Conservation (phyloP, 2,329 filamentous ascomycete species). For the Huntiella savannae region DNA sequence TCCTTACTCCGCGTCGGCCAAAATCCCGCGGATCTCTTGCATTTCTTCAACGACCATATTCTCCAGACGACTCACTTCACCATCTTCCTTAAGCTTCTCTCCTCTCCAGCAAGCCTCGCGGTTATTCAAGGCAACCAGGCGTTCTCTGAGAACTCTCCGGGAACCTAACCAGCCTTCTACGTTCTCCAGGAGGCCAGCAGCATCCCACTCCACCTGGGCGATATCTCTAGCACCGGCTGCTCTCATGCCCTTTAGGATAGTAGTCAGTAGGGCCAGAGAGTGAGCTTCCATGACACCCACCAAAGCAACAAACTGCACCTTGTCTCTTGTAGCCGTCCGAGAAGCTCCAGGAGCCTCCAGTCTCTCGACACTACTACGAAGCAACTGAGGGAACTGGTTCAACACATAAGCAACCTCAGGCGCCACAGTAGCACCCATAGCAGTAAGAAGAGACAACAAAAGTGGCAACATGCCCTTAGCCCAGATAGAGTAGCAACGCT, state of each 20-base stretch:
- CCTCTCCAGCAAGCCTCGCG: slow-evolving; percentile 48
- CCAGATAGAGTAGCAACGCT: slow-evolving; percentile 79
- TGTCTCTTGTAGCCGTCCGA: slow-evolving; percentile 26
- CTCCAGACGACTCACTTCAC: slow-evolving; percentile 47
- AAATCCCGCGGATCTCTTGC: slow-evolving; percentile 36
- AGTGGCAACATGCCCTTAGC: slow-evolving; percentile 70
- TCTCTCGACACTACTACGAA: slow-evolving; percentile 50
- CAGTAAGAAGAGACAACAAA: slow-evolving; percentile 69
- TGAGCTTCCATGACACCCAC: slow-evolving; percentile 59
- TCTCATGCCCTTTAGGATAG: slow-evolving; percentile 49
- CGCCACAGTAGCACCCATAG: slow-evolving; percentile 63
- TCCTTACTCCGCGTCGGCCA: slow-evolving; percentile 30
- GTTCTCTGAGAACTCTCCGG: slow-evolving; percentile 47
- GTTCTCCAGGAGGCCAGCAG: slow-evolving; percentile 53
- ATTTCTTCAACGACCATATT: slow-evolving; percentile 56
- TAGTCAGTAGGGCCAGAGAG: slow-evolving; percentile 55
- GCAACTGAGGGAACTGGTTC: slow-evolving; percentile 69
- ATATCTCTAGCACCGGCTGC: slow-evolving; percentile 49
- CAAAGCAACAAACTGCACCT: slow-evolving; percentile 51
- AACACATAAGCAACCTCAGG: slow-evolving; percentile 73
- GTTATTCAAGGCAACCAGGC: slow-evolving; percentile 53
- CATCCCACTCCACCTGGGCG: slow-evolving; percentile 57
- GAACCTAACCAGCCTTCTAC: slow-evolving; percentile 64
- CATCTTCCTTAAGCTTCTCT: slow-evolving; percentile 17
- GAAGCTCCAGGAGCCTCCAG: slow-evolving; percentile 44